phyloP scores from a whole-genome alignment of 108 stramenopile species.

The Chaetoceros tenuissimus region DNA sequence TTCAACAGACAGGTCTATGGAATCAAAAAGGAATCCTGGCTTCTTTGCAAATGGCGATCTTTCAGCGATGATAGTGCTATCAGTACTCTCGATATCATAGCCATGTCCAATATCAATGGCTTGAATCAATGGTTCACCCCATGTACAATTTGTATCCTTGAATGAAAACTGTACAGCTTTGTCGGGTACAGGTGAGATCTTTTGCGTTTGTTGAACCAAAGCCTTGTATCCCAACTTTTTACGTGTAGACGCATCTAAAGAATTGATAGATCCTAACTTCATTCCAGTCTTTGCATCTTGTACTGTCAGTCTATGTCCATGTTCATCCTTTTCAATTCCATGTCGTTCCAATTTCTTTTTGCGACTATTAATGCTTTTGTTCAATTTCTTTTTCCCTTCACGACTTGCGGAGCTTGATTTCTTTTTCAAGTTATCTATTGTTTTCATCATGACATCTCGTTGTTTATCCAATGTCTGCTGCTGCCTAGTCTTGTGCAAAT shows the following conservation, averaged over 20 bases:
- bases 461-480: constrained; percentile 54
- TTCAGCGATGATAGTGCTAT: neutral
- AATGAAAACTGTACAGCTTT: constrained; percentile 75
- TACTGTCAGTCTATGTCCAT: constrained; percentile 42
- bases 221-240: constrained; percentile 32
- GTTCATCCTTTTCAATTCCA: constrained; percentile 48
- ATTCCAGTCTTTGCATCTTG: constrained; percentile 51
- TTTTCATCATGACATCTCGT: constrained; percentile 33
- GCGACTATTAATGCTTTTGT: constrained; percentile 30
- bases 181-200: constrained; percentile 44
- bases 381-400: constrained; percentile 18
- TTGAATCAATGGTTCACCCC: constrained; percentile 62
- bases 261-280: constrained; percentile 40
- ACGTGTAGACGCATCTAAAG: constrained; percentile 34
- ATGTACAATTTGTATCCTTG: constrained; percentile 29
- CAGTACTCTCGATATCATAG: constrained; percentile 10
- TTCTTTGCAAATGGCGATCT: too few species aligned
- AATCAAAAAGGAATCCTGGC: constrained; percentile 49
- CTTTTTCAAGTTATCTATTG: constrained; percentile 50
- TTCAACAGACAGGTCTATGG: constrained; percentile 62
- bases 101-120: constrained; percentile 58
- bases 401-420: constrained; percentile 34
- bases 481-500: constrained; percentile 37
- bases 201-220: constrained; percentile 28
- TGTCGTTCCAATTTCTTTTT: constrained; percentile 66